Base-by-base conservation (phyloP, 164 flowering plant species). In the Kalanchoe fedtschenkoi region DNA sequence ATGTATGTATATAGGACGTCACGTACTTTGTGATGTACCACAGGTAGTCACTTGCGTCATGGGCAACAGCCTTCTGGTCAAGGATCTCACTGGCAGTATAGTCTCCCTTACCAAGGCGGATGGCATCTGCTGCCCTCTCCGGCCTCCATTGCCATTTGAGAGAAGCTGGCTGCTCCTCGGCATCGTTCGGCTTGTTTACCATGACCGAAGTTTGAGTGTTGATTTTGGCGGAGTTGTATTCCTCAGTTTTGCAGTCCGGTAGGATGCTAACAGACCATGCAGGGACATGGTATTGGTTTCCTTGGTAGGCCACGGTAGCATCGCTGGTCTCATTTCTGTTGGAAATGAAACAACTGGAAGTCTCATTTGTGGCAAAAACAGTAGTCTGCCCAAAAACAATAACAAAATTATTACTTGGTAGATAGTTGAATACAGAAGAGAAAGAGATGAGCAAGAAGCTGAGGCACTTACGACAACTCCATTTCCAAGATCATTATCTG, bases 21-120 rank as follows among this genome's bases (percentile, higher is more conserved):
- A 24, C 29, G 60, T 71, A 88, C 92, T 75, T 81, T 14, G 91
- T 83, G 80, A 80, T 85, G 75, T 87, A 89, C 91, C 91, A 89
- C 28, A 91, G 44, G 65, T 91, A 91, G 55, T 91, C 96, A 69
- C 83, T 80, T 0, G 43, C 33, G 65, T 84, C 93, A 38, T 68
- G 72, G 2, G 76, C 54, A 0, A 62, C 64, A 0, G 44, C 69
- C 58, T 82, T 84, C 28, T 90, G 95, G 32, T 88, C 97, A 21
- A 83, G 2, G 16, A 90, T 70, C 6, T 29, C 5, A 5, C 21
- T 70, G 0, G 69, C 63, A 13, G 68, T 3, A 21, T 68, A 22
- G 0, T 71, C 5, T n/a, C 81, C 86, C 26, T 67, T 70, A 6
- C 85, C 88, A 2, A 17, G 58, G 0, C 69, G 15, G 0, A 67